Evolutionary conservation across 768 basidiomycete genomes (phyloP).

Genomic region (Serendipita indica): DNA sequence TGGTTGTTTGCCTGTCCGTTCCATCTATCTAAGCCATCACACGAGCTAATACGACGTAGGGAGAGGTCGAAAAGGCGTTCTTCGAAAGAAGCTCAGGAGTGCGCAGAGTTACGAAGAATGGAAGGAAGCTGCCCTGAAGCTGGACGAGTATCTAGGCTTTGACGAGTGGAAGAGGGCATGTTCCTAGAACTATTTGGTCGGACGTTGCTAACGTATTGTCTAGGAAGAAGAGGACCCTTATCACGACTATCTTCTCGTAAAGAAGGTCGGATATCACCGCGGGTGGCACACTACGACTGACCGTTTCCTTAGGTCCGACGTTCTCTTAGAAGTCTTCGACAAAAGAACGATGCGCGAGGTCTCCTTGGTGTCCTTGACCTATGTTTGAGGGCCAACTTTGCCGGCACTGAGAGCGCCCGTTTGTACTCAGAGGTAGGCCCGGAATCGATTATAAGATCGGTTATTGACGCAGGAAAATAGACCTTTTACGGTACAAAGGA

Average conservation of each 20-base stretch:
- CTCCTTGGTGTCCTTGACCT: conserved; percentile 83
- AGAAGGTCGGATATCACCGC: conserved; percentile 34
- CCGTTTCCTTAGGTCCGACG: conserved; percentile 40
- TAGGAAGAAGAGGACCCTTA: conserved; percentile 65
- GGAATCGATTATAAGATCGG: conserved; percentile 13
- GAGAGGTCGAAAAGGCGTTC: conserved; percentile 67
- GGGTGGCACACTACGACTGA: background rate
- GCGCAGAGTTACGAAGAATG: conserved; percentile 79
- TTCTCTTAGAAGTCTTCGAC: conserved; percentile 55
- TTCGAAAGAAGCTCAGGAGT: conserved; percentile 60
- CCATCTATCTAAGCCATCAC: conserved; percentile 5
- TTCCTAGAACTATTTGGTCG: background rate
- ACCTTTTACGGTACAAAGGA: conserved; percentile 87
- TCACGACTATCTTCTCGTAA: conserved; percentile 81
- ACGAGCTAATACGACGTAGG: conserved; percentile 29
- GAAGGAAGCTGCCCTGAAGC: conserved; percentile 59
- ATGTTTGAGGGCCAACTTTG: conserved; percentile 84
- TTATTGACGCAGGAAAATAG: conserved; percentile 27
- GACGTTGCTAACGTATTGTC: background rate
- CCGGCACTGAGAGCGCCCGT: conserved; percentile 72
- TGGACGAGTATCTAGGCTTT: conserved; percentile 76
- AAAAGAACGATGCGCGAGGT: conserved; percentile 67
- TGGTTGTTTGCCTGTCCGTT: conserved; percentile 76
- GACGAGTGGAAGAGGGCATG: conserved; percentile 73
- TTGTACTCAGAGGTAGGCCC: conserved; percentile 67